Conservation (phyloP, 345 rosid species). For the Syzygium aromaticum region DNA sequence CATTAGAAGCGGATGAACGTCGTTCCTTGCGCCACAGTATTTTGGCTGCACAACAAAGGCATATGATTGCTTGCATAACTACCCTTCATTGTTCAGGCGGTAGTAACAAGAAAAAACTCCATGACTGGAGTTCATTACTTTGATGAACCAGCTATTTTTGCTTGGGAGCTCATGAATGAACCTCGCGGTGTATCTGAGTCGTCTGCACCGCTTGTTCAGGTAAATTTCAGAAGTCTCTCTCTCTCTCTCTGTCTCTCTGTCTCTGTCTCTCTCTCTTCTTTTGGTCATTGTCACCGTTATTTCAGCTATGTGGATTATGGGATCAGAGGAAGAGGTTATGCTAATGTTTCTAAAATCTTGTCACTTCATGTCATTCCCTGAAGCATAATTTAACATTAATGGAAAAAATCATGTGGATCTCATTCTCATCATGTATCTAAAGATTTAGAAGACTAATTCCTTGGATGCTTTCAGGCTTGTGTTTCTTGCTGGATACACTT, state of each 20-base stretch:
- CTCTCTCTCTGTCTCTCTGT: neutral
- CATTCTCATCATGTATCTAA: neutral
- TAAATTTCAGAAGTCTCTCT: neutral
- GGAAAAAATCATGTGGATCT: neutral
- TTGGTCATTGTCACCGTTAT: no score
- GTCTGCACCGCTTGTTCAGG: conserved; percentile 35
- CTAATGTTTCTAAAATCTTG: no score
- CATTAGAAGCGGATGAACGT: neutral
- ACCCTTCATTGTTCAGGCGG: conserved; percentile 11
- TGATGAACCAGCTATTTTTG: conserved; percentile 44
- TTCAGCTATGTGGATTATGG: no score
- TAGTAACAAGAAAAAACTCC: conserved; percentile 34
- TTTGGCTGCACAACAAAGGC: neutral
- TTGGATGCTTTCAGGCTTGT: neutral
- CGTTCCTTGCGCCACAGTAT: neutral
- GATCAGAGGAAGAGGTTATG: neutral
- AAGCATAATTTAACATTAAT: neutral
- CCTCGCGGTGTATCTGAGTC: conserved; percentile 34
- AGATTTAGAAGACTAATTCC: neutral
- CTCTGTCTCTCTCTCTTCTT: neutral
- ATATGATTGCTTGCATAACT: neutral
- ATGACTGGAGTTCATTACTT: conserved; percentile 27
- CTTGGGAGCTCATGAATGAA: conserved; percentile 56
- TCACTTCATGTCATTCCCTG: no score
- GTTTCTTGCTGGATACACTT: neutral